phyloP scores from a whole-genome alignment of 2,329 filamentous ascomycete species.

The Aspergillus flavus region DNA sequence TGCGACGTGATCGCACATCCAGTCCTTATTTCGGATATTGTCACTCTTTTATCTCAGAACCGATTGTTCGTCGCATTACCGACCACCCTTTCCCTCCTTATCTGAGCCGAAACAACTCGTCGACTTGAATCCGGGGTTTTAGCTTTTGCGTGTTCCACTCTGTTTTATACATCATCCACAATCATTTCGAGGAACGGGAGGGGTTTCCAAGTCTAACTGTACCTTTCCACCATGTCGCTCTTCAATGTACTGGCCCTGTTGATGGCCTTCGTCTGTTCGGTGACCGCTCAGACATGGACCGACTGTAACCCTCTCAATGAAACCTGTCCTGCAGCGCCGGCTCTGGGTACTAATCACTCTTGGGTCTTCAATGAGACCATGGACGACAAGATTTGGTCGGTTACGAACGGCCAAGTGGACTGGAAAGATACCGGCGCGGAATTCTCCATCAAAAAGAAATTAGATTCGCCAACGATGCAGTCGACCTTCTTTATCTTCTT shows the following conservation, averaged over 20 bases:
- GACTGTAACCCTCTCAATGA: conserved; percentile 75
- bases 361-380: conserved; percentile 67
- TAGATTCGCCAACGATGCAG: conserved; percentile 77
- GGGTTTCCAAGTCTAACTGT: conserved; percentile 6
- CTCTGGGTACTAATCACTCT: conserved; percentile 63
- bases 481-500: conserved; percentile 86
- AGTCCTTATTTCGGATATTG: conserved; percentile 23
- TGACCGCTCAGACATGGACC: conserved; percentile 71
- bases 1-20: conserved; percentile 33
- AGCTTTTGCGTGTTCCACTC: conserved; percentile 1
- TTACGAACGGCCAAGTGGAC: conserved; percentile 65
- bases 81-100: conserved; percentile 2
- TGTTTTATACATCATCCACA: background rate
- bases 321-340: conserved; percentile 71
- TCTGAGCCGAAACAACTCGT: conserved; percentile 20
- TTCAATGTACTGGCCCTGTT: conserved; percentile 31
- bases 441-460: conserved; percentile 70
- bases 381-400: conserved; percentile 66
- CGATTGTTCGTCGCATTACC: background rate
- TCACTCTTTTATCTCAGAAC: conserved; percentile 16
- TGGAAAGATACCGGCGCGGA: conserved; percentile 67
- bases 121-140: conserved; percentile 22
- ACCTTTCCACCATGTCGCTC: conserved; percentile 26
- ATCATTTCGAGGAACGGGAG: conserved; percentile 1
- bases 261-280: conserved; percentile 31